Evolutionary conservation across 495 filamentous ascomycete genomes (phyloP).

Genomic region (Neurospora discreta): DNA sequence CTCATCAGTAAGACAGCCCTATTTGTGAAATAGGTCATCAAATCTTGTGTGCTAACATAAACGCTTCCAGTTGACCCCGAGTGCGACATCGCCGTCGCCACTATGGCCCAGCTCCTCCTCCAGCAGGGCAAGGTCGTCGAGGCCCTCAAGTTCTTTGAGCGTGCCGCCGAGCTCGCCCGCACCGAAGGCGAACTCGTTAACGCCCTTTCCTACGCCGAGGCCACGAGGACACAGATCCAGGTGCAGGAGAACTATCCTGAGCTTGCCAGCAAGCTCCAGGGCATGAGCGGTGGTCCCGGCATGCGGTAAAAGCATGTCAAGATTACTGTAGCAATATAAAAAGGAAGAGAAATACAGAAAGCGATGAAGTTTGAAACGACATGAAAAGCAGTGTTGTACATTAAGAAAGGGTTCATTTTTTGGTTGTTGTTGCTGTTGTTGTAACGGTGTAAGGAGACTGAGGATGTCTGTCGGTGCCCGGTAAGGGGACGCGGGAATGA

Average conservation of each 20-base stretch:
- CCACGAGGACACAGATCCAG: constrained; percentile 90
- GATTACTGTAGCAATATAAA: neutral
- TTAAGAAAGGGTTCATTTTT: neutral
- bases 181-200: constrained; percentile 95
- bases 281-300: constrained; percentile 42
- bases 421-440: too few species aligned
- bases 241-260: constrained; percentile 98
- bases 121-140: constrained; percentile 96
- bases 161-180: constrained; percentile 86
- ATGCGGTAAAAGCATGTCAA: constrained; percentile 12
- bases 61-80: constrained; percentile 80
- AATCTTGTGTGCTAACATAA: constrained; percentile 17
- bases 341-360: neutral
- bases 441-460: neutral
- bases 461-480: neutral
- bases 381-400: neutral
- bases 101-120: constrained; percentile 96
- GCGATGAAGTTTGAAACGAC: neutral
- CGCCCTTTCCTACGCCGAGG: constrained; percentile 92
- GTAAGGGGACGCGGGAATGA: neutral
- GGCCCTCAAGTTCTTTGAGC: constrained; percentile 93
- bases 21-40: neutral
- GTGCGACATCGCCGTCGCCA: constrained; percentile 97
- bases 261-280: constrained; percentile 69
- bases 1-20: constrained; percentile 67